Conservation (phyloP, 164 flowering plant species). For the Cinnamomum micranthum region DNA sequence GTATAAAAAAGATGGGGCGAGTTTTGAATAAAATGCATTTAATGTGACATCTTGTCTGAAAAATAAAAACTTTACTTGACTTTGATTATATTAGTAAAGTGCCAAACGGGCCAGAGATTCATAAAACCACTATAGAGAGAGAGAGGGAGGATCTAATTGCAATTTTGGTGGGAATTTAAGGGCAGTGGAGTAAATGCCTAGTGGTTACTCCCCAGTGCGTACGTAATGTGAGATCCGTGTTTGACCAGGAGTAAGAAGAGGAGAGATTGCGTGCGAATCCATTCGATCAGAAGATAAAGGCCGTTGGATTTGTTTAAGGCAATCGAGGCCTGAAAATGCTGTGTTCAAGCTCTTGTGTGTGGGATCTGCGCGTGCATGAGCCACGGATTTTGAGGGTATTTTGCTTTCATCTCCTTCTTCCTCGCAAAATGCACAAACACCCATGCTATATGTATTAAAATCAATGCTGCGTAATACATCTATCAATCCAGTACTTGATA, state of each 20-base stretch:
- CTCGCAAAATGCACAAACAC: background rate
- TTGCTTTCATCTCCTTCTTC: conserved; percentile 6
- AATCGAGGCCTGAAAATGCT: conserved; percentile 10
- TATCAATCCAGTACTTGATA: too few species aligned
- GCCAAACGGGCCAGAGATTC: too few species aligned
- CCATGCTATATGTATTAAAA: background rate
- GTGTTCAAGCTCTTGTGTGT: background rate
- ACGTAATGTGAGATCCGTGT: conserved; percentile 19
- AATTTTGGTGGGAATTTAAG: background rate
- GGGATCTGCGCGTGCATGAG: conserved; percentile 14
- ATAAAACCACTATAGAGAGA: background rate
- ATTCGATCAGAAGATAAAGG: conserved; percentile 16
- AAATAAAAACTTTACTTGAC: too few species aligned
- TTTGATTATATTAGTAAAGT: too few species aligned
- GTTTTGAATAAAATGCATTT: too few species aligned
- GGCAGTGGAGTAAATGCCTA: background rate
- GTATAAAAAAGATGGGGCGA: too few species aligned
- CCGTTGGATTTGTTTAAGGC: conserved; percentile 1
- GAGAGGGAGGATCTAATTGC: background rate
- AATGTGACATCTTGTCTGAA: too few species aligned
- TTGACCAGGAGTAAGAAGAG: conserved; percentile 21
- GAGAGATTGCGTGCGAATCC: conserved; percentile 29
- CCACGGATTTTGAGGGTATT: conserved; percentile 20
- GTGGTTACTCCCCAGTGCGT: background rate
- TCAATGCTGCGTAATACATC: background rate